Conservation (phyloP, 257 asterid species). For the Solanum dulcamara region DNA sequence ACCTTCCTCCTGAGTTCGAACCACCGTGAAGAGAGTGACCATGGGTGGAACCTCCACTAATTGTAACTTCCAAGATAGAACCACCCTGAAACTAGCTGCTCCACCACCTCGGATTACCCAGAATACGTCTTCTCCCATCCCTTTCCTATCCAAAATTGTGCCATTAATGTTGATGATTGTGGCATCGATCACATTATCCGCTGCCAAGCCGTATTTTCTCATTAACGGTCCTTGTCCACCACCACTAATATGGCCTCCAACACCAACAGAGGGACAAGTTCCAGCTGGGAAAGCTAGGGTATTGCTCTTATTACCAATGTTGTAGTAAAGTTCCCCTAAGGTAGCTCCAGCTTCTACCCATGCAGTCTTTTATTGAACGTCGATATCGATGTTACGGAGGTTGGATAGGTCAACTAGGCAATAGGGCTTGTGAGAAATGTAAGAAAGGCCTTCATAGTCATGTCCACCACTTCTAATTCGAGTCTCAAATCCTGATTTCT, state of each 20-base stretch:
- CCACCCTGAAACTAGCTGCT: constrained; percentile 45
- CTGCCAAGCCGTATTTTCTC: constrained; percentile 39
- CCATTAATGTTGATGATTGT: constrained; percentile 25
- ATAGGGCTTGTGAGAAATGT: constrained; percentile 18
- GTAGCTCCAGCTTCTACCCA: constrained; percentile 58
- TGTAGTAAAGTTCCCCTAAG: constrained; percentile 43
- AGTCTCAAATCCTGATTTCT: constrained; percentile 13
- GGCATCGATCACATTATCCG: constrained; percentile 40
- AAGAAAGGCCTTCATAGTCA: constrained; percentile 57
- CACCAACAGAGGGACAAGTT: constrained; percentile 42
- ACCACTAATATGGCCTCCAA: constrained; percentile 58
- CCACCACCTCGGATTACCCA: constrained; percentile 76
- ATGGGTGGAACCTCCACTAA: constrained; percentile 27
- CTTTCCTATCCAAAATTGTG: constrained; percentile 18
- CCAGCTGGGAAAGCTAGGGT: constrained; percentile 45
- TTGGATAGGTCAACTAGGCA: constrained; percentile 31
- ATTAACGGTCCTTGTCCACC: constrained; percentile 44
- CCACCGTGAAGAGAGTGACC: constrained; percentile 31
- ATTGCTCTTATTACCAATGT: constrained; percentile 18
- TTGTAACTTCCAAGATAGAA: constrained; percentile 38
- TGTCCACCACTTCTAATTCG: constrained; percentile 49
- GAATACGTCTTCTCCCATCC: constrained; percentile 53
- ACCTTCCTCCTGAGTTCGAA: constrained; percentile 9
- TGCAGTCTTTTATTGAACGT: constrained; percentile 22
- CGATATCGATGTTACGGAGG: constrained; percentile 19